Base-by-base conservation (phyloP, 2,329 filamentous ascomycete genomes). In the Hymenoscyphus linearis region DNA sequence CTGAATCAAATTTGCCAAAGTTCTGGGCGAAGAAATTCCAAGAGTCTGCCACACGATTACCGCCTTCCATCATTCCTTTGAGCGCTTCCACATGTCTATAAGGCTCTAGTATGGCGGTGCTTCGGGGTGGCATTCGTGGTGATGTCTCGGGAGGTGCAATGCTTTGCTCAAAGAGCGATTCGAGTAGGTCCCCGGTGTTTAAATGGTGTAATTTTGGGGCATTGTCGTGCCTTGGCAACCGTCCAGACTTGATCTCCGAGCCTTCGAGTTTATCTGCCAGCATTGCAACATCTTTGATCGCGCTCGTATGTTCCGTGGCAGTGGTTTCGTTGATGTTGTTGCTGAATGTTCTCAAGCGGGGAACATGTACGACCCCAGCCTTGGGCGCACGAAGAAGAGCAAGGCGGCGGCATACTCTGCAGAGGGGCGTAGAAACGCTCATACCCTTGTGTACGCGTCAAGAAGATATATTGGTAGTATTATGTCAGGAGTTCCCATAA, bases 11-110 rank as follows among this genome's bases (percentile, higher is more conserved):
- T 4, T 64, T 62, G 31, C 69, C 67, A 60, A 73, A 72, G 59
- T 73, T 64, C 56, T 70, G 60, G 3, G 69, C 44, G 40, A 74
- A 74, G 61, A 71, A 73, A 26, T 65, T 44, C 71, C 71, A 74
- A 18, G 67, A 64, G 9, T 71, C 68, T 10, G 36, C 50, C 13
- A 67, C 59, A 12, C 63, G 62, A n/a, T 56, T 53, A 13, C 60
- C 54, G 18, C 67, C 52, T 22, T 22, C 35, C n/a, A 74, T 63
- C 66, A 72, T 71, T 26, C 64, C 58, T 27, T 65, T 68, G 6
- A 74, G 61, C 26, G 60, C 60, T 26, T 70, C 66, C 7, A 64
- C 65, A 61, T 70, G 55, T 52, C 69, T 64, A 54, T 72, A 73
- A 25, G 68, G 61, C 44, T 68, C 65, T 9, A 72, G 55, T 16